Evolutionary conservation across 176 grass and related monocot species (phyloP).

Genomic region (Panicum miliaceum): DNA sequence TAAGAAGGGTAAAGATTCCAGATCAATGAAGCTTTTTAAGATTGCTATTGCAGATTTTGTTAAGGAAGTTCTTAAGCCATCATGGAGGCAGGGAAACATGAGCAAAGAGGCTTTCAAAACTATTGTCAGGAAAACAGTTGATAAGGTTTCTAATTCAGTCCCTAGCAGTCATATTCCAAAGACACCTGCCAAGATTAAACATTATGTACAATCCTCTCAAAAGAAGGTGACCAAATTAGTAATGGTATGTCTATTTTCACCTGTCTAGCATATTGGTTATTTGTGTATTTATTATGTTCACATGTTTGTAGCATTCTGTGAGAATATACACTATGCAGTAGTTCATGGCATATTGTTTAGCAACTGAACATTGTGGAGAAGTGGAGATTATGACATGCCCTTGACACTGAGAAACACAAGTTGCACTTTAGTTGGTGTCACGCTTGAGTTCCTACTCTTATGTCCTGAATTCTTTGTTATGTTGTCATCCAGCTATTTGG

Average conservation of each 20-base stretch:
- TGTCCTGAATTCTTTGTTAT: conserved; percentile 7
- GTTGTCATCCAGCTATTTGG: neutral
- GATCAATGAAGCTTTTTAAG: conserved; percentile 92
- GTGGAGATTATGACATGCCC: conserved; percentile 10
- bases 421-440: conserved; percentile 14
- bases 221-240: conserved; percentile 95
- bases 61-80: conserved; percentile 94
- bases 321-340: neutral
- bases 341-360: conserved; percentile 21
- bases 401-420: conserved; percentile 29
- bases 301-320: conserved; percentile 33
- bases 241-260: conserved; percentile 73
- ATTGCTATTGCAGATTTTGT: conserved; percentile 92
- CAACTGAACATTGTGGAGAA: conserved; percentile 5
- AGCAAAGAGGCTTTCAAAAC: conserved; percentile 96
- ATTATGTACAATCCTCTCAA: conserved; percentile 87
- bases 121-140: conserved; percentile 97
- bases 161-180: conserved; percentile 83
- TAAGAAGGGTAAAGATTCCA: conserved; percentile 72
- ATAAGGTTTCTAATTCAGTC: conserved; percentile 87
- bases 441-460: conserved; percentile 29
- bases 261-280: conserved; percentile 28
- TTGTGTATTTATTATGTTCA: conserved; percentile 41
- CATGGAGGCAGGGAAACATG: conserved; percentile 97
- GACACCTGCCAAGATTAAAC: conserved; percentile 82